Conservation (phyloP, 768 basidiomycete species). For the Roridomyces roridus region DNA sequence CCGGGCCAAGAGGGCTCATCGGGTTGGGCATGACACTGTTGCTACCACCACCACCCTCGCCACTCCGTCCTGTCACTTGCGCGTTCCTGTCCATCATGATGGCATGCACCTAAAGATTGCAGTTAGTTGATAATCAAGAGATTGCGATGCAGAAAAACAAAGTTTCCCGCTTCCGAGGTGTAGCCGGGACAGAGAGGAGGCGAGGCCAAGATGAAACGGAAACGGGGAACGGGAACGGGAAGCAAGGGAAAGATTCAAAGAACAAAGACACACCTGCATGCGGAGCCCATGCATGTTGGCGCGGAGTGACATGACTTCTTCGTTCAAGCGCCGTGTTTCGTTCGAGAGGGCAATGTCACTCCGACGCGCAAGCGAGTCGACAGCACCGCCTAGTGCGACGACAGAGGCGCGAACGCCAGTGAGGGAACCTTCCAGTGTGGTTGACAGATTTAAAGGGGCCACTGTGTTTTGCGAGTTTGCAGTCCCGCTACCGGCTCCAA, state of each 20-base stretch:
- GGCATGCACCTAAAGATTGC: slow-evolving; percentile 63
- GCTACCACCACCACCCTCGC: not conserved
- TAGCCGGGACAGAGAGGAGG: not conserved
- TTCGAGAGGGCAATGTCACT: slow-evolving; percentile 72
- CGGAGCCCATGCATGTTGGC: slow-evolving; percentile 76
- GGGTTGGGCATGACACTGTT: not conserved
- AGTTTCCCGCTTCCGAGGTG: not conserved
- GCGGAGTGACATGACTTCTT: slow-evolving; percentile 74
- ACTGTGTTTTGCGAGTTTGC: slow-evolving; percentile 44
- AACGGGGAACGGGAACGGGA: slow-evolving; percentile 29
- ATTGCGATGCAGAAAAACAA: slow-evolving; percentile 1
- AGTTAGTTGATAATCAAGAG: no score
- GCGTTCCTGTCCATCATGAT: slow-evolving; percentile 82
- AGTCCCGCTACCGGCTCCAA: slow-evolving; percentile 10
- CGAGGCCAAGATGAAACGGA: not conserved
- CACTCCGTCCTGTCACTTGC: slow-evolving; percentile 53
- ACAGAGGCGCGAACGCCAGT: slow-evolving; percentile 64
- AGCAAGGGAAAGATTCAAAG: no score
- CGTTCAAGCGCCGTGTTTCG: slow-evolving; percentile 73
- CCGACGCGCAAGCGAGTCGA: slow-evolving; percentile 66
- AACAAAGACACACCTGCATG: slow-evolving; percentile 86
- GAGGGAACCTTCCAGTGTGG: slow-evolving; percentile 69
- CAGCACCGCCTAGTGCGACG: slow-evolving; percentile 59
- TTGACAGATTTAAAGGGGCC: slow-evolving; percentile 67
- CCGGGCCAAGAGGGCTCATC: not conserved